Conservation (phyloP, 345 rosid genomes). For the Cardamine occulta region DNA sequence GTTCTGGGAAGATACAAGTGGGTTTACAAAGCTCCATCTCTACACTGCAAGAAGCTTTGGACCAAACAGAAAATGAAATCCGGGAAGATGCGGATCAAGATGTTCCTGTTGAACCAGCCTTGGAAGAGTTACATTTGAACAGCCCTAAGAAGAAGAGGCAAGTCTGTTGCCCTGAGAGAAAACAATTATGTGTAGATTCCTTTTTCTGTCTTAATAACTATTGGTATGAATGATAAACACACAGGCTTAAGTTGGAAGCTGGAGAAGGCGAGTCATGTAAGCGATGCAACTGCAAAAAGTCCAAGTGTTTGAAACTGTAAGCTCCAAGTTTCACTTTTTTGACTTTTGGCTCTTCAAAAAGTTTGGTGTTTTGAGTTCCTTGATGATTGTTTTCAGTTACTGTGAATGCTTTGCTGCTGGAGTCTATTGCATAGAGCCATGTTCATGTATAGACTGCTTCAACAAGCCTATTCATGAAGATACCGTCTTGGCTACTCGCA, state of each 20-base stretch:
- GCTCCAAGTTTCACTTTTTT: slow-evolving; percentile 40
- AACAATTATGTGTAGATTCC: background rate
- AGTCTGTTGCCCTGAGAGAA: slow-evolving; percentile 26
- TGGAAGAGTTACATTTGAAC: slow-evolving; percentile 63
- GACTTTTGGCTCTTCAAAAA: background rate
- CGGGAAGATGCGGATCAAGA: slow-evolving; percentile 40
- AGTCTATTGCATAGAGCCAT: slow-evolving; percentile 90
- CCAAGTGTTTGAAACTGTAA: slow-evolving; percentile 98
- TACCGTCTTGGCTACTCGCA: slow-evolving; percentile 90
- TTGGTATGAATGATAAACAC: slow-evolving; percentile 26
- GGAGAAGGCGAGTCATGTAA: slow-evolving; percentile 80
- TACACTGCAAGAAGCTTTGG: slow-evolving; percentile 57
- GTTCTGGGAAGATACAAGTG: slow-evolving; percentile 50
- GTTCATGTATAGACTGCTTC: slow-evolving; percentile 93
- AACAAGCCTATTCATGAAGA: slow-evolving; percentile 95
- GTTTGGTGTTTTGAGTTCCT: slow-evolving; percentile 21
- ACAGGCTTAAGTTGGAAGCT: slow-evolving; percentile 68
- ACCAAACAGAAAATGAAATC: slow-evolving; percentile 49
- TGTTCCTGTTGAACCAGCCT: slow-evolving; percentile 33
- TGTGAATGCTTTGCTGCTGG: slow-evolving; percentile 99
- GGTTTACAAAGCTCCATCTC: slow-evolving; percentile 49
- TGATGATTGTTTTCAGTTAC: slow-evolving; percentile 29
- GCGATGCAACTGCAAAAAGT: slow-evolving; percentile 95
- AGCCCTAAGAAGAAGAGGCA: slow-evolving; percentile 92
- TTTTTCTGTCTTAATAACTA: background rate